These are phyloP conservation scores for Pistacia integerrima DNA, from an alignment of 345 rosid genomes.

Conservation along the genomic window DNA sequence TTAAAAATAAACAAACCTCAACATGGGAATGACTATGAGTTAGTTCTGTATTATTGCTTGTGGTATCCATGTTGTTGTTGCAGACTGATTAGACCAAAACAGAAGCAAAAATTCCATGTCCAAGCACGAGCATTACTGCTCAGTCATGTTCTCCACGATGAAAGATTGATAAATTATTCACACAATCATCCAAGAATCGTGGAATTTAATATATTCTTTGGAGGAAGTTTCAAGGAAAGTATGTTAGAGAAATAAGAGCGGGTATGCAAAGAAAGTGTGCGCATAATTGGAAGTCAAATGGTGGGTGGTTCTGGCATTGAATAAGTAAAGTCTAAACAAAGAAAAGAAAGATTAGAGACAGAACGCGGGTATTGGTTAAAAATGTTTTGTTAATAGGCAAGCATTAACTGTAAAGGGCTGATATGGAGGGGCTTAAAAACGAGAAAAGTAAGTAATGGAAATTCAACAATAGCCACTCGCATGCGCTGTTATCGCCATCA, in stretches of 20 bases:
- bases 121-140: constrained; percentile 14
- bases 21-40: constrained; percentile 18
- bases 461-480: not conserved
- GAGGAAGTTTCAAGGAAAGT: not conserved
- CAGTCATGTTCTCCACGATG: constrained; percentile 10
- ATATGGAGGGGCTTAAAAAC: not conserved
- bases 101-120: constrained; percentile 13
- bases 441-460: constrained; percentile 1
- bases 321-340: not conserved
- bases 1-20: constrained; percentile 23
- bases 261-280: not conserved
- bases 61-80: constrained; percentile 16
- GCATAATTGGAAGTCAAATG: not conserved
- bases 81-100: not conserved
- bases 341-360: not conserved
- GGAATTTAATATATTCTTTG: not conserved
- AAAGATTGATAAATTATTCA: no score
- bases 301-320: not conserved
- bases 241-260: no score
- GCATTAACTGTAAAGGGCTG: not conserved
- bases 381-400: not conserved
- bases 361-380: no score
- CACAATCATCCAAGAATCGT: not conserved
- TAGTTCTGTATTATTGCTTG: not conserved
- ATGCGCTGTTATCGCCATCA: constrained; percentile 4